Evolutionary conservation across 2,329 filamentous ascomycete genomes (phyloP), one percentile per base, ranked within the genome.

Genomic region (Neoscytalidium dimidiatum): DNA sequence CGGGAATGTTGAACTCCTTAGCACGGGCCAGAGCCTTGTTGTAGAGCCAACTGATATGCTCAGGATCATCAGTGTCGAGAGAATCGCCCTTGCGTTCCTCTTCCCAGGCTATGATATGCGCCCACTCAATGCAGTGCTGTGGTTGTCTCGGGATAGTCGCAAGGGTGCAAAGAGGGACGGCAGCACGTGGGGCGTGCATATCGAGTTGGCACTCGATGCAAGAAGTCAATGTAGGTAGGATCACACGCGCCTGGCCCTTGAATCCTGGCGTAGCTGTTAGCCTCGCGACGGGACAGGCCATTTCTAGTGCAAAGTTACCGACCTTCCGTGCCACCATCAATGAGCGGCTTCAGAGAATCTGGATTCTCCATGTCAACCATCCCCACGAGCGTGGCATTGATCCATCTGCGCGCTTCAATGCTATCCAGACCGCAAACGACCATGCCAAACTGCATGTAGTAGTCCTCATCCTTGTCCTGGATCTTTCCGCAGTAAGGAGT

Each of bases 201-300:
- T 98, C 95, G 29, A 99, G 87, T 75, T 99, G 95, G 74, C 95
- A 99, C 81, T 99, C 95, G 73, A 99, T 96, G 76, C 95, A 99
- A 23, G 93, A 96, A 19, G 94, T 96, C 73, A 99, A 86, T 4
- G 92, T 94, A 0, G 95, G 95, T 23, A 98, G 83, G 66, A 99
- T 91, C 66, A 99, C 94, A 72, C 94, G 88, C 1, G 94, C 90
- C 76, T 99, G 96, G 60, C 95, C 95, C 80, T 98, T 99, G 87
- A 99, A 98, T 57, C 94, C 89, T 89, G 21, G 67, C 19, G 56
- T 33, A 21, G n/a, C 6, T 21, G 11, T 67, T 23, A 31, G 38
- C 44, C 21, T 21, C 29, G 9, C n/a, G 23, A 7, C 21, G 19
- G 6, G 28, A 21, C 7, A 13, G 19, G 8, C 17, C 19, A 11